Evolutionary conservation across 148 eudicot species (phyloP).

Genomic region (Rhododendron henanense): DNA sequence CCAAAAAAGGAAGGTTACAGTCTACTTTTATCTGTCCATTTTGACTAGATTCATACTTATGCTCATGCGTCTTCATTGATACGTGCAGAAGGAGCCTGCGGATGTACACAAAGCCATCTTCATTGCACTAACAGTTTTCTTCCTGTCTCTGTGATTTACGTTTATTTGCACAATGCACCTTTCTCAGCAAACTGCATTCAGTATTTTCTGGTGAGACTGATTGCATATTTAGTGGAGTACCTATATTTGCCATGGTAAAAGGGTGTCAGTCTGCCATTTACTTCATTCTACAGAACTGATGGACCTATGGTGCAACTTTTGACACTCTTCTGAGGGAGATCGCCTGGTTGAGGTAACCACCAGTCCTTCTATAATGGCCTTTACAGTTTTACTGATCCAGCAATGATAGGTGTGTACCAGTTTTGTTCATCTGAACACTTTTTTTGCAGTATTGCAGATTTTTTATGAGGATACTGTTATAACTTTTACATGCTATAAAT

Average conservation of each 20-base stretch:
- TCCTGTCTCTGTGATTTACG: neutral
- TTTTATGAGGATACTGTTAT: neutral
- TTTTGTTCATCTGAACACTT: neutral
- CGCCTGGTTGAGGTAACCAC: neutral
- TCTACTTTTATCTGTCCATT: neutral
- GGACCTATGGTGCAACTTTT: neutral
- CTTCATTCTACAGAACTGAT: neutral
- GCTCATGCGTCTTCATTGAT: neutral
- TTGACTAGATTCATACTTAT: neutral
- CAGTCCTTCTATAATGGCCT: neutral
- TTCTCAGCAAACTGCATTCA: neutral
- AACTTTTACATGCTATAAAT: neutral
- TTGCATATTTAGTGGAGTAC: neutral
- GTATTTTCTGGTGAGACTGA: neutral
- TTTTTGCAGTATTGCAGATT: neutral
- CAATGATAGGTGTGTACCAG: neutral
- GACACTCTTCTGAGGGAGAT: neutral
- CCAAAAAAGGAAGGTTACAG: neutral
- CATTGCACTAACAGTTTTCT: neutral
- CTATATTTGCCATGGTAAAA: neutral
- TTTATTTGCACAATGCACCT: neutral
- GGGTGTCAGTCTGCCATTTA: neutral
- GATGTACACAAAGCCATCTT: neutral
- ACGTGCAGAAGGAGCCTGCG: neutral
- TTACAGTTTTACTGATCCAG: neutral